Percentiles rank a stretch among this genome's conserved stretches.
phyloP scores from a whole-genome alignment of 2,329 filamentous ascomycete species.

The Diaporthe citri region DNA sequence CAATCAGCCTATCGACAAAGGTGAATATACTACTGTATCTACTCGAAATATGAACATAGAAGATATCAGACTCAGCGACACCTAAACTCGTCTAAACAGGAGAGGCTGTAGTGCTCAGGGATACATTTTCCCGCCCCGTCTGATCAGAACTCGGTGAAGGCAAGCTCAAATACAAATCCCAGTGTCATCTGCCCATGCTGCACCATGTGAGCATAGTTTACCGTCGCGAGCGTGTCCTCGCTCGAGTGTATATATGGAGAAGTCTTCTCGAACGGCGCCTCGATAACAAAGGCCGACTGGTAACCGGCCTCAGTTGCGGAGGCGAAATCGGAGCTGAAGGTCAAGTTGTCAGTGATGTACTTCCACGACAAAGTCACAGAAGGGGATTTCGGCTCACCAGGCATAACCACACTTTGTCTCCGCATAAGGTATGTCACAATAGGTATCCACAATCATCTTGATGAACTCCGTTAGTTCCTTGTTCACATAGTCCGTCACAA shows the following conservation, averaged over 20 bases:
- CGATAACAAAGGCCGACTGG: background rate
- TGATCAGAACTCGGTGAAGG: conserved; percentile 13
- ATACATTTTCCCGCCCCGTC: background rate
- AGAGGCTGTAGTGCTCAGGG: background rate
- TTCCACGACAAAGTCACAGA: background rate
- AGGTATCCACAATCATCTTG: conserved; percentile 50
- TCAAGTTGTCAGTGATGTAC: background rate
- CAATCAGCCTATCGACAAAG: background rate
- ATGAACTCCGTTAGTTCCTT: conserved; percentile 52
- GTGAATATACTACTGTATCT: background rate
- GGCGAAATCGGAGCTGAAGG: conserved; percentile 13
- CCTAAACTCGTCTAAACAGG: too few species aligned
- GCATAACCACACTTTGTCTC: conserved; percentile 92
- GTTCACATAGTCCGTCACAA: conserved; percentile 57
- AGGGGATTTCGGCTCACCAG: conserved; percentile 78
- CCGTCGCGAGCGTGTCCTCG: conserved; percentile 10
- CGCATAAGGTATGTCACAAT: conserved; percentile 70
- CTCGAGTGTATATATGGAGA: conserved; percentile 21
- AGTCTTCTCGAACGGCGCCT: conserved; percentile 24
- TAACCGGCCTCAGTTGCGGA: conserved; percentile 14
- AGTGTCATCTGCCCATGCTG: conserved; percentile 19
- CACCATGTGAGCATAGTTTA: conserved; percentile 13
- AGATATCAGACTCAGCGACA: background rate
- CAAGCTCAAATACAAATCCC: conserved; percentile 20
- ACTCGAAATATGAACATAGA: background rate